These are phyloP conservation scores for Chaetomiaceae sp. DNA, from an alignment of 2,329 filamentous ascomycete species.

Conservation along the genomic window DNA sequence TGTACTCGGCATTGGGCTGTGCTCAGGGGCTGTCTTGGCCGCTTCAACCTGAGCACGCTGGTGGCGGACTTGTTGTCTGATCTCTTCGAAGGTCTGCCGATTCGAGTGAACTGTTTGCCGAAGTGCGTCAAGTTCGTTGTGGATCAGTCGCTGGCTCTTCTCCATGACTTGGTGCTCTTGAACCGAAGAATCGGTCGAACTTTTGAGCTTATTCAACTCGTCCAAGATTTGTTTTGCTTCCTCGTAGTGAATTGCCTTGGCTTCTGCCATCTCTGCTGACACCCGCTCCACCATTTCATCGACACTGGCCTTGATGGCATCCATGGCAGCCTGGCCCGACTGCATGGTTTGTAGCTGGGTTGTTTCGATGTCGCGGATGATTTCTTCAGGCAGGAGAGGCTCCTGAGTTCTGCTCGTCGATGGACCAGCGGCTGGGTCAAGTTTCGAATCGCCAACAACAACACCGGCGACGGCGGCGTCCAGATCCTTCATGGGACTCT, in stretches of 20 bases:
- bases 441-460: neutral
- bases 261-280: neutral
- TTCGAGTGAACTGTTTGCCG: neutral
- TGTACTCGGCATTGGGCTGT: neutral
- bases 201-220: neutral
- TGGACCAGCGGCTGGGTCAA: neutral
- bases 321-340: neutral
- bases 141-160: neutral
- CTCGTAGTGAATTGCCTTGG: neutral
- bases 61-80: neutral
- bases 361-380: neutral
- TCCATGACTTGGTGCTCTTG: neutral
- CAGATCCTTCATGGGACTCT: neutral
- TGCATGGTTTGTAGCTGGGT: neutral
- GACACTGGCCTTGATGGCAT: neutral
- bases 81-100: neutral
- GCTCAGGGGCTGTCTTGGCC: neutral
- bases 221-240: neutral
- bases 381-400: neutral
- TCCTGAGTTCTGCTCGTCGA: neutral
- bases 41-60: neutral
- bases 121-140: slow-evolving; percentile 1
- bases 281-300: neutral
- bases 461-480: neutral
- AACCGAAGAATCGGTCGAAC: neutral